phyloP scores from a whole-genome alignment of 164 flowering plant genomes.

The Vitis rotundifolia region DNA sequence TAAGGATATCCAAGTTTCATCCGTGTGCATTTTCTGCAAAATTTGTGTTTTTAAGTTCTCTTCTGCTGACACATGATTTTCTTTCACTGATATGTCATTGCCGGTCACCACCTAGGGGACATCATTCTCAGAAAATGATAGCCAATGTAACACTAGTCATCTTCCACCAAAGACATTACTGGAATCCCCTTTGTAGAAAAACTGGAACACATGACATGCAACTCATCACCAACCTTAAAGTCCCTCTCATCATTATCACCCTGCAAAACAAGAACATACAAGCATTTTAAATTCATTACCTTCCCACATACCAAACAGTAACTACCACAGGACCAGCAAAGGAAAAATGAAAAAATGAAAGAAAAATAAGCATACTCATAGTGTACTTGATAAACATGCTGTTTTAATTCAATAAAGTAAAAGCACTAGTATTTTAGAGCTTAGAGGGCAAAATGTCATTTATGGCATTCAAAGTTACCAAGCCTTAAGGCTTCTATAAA shows the following conservation, averaged over 20 bases:
- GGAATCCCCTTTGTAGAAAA: slow-evolving; percentile 81
- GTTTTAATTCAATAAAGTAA: no score
- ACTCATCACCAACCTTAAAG: slow-evolving; percentile 60
- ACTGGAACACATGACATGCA: slow-evolving; percentile 67
- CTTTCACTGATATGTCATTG: not conserved
- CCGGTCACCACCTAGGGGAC: not conserved
- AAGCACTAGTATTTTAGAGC: no score
- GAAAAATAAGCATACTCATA: not conserved
- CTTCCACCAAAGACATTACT: slow-evolving; percentile 57
- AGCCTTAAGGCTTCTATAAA: no score
- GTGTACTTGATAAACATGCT: no score
- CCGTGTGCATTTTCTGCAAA: not conserved
- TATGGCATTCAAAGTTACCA: no score
- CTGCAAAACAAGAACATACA: slow-evolving; percentile 35
- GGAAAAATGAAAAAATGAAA: not conserved
- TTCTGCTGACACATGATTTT: not conserved
- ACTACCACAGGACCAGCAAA: no score
- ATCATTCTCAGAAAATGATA: slow-evolving; percentile 1
- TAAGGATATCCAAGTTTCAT: not conserved
- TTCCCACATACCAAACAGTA: no score
- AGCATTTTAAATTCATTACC: no score
- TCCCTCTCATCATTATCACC: slow-evolving; percentile 28
- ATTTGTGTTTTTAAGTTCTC: not conserved
- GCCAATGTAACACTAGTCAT: slow-evolving; percentile 17
- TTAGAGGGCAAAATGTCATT: no score